Conservation (phyloP, 805 yeast genomes). For the Zygosaccharomyces pseudorouxii region DNA sequence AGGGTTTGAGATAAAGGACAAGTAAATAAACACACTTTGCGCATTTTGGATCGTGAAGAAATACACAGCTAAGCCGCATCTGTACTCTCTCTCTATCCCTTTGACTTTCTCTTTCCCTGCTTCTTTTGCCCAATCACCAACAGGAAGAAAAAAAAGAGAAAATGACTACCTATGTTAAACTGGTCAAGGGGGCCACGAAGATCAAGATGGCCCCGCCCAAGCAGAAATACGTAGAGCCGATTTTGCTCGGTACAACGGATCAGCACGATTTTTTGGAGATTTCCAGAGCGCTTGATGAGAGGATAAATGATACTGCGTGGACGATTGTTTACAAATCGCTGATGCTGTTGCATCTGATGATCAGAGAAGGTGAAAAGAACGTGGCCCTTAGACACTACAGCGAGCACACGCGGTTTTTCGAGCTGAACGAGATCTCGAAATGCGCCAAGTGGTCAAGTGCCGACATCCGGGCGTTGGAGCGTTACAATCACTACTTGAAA, state of each 20-base stretch:
- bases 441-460: constrained; percentile 35
- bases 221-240: constrained; percentile 92
- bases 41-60: too few relatives aligned
- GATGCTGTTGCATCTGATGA: constrained; percentile 82
- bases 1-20: too few relatives aligned
- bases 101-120: neutral
- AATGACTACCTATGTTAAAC: constrained; percentile 64
- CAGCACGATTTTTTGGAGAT: constrained; percentile 55
- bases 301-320: constrained; percentile 83
- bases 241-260: constrained; percentile 47
- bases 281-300: constrained; percentile 54
- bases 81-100: neutral
- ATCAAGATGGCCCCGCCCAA: constrained; percentile 95
- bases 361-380: constrained; percentile 83
- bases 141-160: neutral
- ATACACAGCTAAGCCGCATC: too few relatives aligned
- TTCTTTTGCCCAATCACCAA: neutral
- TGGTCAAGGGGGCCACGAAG: constrained; percentile 75
- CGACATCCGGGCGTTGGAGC: constrained; percentile 53
- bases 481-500: constrained; percentile 68
- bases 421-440: constrained; percentile 36
- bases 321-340: constrained; percentile 83
- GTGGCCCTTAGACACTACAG: constrained; percentile 61
- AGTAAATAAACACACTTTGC: too few relatives aligned
- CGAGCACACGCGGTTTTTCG: constrained; percentile 48